These are phyloP conservation scores for Prunus mongolica DNA, from an alignment of 306 rosid genomes.

Conservation along the genomic window DNA sequence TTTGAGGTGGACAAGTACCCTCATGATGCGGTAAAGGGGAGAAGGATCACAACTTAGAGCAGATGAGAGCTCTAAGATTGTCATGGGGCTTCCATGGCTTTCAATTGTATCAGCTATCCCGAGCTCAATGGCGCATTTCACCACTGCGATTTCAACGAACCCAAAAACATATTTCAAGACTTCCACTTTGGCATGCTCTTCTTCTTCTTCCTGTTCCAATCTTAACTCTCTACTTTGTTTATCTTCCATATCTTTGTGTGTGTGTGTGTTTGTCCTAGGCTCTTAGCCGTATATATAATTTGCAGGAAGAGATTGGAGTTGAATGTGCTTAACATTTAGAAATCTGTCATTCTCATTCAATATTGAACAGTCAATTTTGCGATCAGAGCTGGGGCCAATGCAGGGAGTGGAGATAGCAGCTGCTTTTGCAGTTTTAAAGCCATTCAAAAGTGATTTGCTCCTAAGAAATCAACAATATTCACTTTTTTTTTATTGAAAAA, in stretches of 20 bases:
- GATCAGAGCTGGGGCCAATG: too few species aligned
- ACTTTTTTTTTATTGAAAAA: too few species aligned
- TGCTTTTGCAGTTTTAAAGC: too few species aligned
- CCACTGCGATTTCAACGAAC: conserved; percentile 51
- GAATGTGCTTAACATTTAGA: too few species aligned
- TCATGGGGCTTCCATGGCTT: conserved; percentile 40
- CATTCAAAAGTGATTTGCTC: too few species aligned
- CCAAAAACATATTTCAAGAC: conserved; percentile 50
- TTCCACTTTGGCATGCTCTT: conserved; percentile 26
- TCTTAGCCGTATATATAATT: not conserved
- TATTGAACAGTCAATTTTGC: too few species aligned
- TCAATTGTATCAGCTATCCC: conserved; percentile 60
- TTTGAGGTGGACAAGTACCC: conserved; percentile 39
- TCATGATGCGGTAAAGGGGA: conserved; percentile 34
- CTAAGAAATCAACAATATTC: too few species aligned
- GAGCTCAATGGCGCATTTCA: conserved; percentile 68
- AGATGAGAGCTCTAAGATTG: conserved; percentile 44
- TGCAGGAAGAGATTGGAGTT: not conserved
- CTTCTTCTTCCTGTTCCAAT: conserved; percentile 13
- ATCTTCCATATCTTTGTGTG: not conserved
- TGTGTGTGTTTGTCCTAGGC: not conserved
- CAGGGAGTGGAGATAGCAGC: too few species aligned
- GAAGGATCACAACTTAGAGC: conserved; percentile 30
- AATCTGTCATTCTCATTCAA: too few species aligned
- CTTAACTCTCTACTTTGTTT: not conserved